These are phyloP conservation scores for Collybia sordida DNA, from an alignment of 768 basidiomycete genomes.

Conservation along the genomic window DNA sequence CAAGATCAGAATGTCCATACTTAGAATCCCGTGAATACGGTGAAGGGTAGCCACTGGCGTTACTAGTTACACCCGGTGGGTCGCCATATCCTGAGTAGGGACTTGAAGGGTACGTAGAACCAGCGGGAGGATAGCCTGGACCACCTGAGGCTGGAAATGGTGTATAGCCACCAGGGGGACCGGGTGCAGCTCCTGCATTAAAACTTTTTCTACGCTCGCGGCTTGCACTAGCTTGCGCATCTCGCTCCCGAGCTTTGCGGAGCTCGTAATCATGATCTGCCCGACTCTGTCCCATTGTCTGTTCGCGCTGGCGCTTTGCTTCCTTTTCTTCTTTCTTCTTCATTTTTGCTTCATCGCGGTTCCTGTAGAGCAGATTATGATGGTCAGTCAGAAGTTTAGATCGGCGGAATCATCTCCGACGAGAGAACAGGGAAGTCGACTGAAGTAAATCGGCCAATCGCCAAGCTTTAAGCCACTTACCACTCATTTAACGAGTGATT, in stretches of 20 bases:
- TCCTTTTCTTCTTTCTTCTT: constrained; percentile 47
- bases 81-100: constrained; percentile 21
- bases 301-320: constrained; percentile 47
- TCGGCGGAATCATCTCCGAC: constrained; percentile 3
- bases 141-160: constrained; percentile 27
- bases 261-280: constrained; percentile 53
- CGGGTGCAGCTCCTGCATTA: constrained; percentile 34
- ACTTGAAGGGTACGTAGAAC: constrained; percentile 20
- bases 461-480: constrained; percentile 24
- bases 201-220: constrained; percentile 59
- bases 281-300: constrained; percentile 39
- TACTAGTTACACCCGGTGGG: constrained; percentile 10
- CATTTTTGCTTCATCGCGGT: constrained; percentile 43
- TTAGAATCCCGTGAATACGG: constrained; percentile 22
- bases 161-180: constrained; percentile 23
- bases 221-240: constrained; percentile 31
- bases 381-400: constrained; percentile 4
- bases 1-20: constrained; percentile 30
- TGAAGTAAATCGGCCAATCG: not conserved
- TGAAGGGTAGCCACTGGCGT: constrained; percentile 19
- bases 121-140: constrained; percentile 19
- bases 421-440: not conserved
- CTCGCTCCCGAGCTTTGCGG: constrained; percentile 56
- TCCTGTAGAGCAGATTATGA: constrained; percentile 32
- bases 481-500: constrained; percentile 45